Percentiles rank a stretch among this genome's conserved stretches.
Evolutionary conservation across 768 basidiomycete genomes (phyloP).

Genomic region (Leucosporidium creatinivorum): DNA sequence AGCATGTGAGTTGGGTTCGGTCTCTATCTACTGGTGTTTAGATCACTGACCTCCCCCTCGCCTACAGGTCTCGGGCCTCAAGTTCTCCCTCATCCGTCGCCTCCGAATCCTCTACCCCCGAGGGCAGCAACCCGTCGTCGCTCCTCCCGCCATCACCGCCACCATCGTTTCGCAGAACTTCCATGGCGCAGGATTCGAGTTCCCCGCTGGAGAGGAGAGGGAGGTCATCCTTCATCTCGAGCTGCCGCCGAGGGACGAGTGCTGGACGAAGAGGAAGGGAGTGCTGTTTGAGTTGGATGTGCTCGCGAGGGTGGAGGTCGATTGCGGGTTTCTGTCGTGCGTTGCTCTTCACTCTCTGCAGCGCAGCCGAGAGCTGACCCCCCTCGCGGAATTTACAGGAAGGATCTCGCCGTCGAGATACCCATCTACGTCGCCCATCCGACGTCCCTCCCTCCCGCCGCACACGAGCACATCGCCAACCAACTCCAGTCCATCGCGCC

Average conservation of each 20-base stretch:
- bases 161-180: slow-evolving; percentile 13
- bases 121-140: background rate
- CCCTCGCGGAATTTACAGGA: slow-evolving; percentile 2
- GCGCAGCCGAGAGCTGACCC: background rate
- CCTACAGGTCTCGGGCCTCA: slow-evolving; percentile 27
- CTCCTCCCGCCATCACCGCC: slow-evolving; percentile 23
- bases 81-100: slow-evolving; percentile 29
- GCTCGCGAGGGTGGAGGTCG: slow-evolving; percentile 23
- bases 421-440: slow-evolving; percentile 35
- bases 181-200: slow-evolving; percentile 31
- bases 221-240: slow-evolving; percentile 11
- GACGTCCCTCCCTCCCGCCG: slow-evolving; percentile 28
- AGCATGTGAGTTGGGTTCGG: slow-evolving; percentile 16
- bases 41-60: too few species aligned
- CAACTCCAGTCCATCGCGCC: background rate
- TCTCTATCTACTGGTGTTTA: background rate
- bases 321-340: slow-evolving; percentile 28
- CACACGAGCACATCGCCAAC: slow-evolving; percentile 8
- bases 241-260: slow-evolving; percentile 16
- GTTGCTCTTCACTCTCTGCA: background rate
- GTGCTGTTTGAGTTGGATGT: slow-evolving; percentile 33
- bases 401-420: slow-evolving; percentile 32
- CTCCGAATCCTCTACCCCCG: slow-evolving; percentile 9
- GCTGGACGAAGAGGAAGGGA: slow-evolving; percentile 26
- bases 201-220: slow-evolving; percentile 19